A percentile compares a stretch with the other conserved stretches of the same genome.
Conservation (phyloP, 352 stramenopile species). For the Phytophthora ramorum region DNA sequence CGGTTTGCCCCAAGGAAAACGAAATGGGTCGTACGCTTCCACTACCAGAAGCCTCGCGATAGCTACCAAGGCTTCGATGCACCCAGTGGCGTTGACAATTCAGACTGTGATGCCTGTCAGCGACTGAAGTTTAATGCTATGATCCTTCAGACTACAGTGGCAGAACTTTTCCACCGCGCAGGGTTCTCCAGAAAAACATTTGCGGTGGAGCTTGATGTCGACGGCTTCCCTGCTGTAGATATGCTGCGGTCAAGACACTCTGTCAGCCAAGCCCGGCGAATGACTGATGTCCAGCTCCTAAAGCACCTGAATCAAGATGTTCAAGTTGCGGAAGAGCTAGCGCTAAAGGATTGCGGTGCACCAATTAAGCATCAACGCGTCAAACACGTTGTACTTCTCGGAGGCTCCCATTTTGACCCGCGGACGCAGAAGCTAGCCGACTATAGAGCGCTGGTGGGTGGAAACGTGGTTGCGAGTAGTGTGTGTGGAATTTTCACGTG, state of each 20-base stretch:
- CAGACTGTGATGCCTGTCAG: slow-evolving; percentile 12
- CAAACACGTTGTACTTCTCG: slow-evolving; percentile 16
- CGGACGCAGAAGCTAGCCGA: background rate
- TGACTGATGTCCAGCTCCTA: slow-evolving; percentile 15
- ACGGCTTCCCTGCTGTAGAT: slow-evolving; percentile 11
- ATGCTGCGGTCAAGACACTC: slow-evolving; percentile 13
- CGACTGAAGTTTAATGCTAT: slow-evolving; percentile 20
- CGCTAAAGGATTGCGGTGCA: background rate
- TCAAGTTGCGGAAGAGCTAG: background rate
- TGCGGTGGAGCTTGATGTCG: slow-evolving; percentile 14
- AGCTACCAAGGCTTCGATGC: slow-evolving; percentile 18
- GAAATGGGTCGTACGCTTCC: slow-evolving; percentile 19
- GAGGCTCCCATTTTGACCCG: slow-evolving; percentile 11
- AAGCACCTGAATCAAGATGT: slow-evolving; percentile 8
- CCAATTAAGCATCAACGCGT: background rate
- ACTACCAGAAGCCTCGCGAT: slow-evolving; percentile 21
- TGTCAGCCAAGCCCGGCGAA: slow-evolving; percentile 1
- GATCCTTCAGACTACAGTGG: slow-evolving; percentile 20
- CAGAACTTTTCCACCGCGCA: slow-evolving; percentile 16
- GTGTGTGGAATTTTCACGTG: slow-evolving; percentile 12
- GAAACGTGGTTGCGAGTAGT: slow-evolving; percentile 10
- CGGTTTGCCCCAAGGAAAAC: slow-evolving; percentile 12
- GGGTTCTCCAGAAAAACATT: slow-evolving; percentile 17
- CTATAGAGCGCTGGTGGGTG: slow-evolving; percentile 7
- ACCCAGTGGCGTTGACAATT: slow-evolving; percentile 18